Conservation (phyloP, 768 basidiomycete genomes). For the Rhizopogon vinicolor region DNA sequence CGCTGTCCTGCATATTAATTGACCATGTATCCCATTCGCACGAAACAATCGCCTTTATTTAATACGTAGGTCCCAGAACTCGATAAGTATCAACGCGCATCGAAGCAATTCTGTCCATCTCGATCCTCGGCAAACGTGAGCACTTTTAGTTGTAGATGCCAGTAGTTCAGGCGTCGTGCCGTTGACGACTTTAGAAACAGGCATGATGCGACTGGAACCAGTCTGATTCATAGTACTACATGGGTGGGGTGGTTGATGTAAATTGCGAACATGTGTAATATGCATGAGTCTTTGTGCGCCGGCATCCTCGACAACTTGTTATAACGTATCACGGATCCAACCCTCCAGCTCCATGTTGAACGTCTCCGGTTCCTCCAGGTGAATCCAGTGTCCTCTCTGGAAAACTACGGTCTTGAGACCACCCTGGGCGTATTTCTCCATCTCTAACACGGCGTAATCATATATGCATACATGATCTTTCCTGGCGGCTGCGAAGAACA, state of each 20-base stretch:
- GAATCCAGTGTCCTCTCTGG: constrained; percentile 35
- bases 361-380: constrained; percentile 27
- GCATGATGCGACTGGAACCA: too few relatives aligned
- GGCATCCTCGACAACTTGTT: neutral
- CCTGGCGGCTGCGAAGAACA: constrained; percentile 32
- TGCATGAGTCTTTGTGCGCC: neutral
- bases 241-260: neutral
- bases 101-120: too few relatives aligned
- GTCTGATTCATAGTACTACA: too few relatives aligned
- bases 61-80: neutral
- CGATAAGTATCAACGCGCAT: too few relatives aligned
- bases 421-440: constrained; percentile 23
- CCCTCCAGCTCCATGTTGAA: constrained; percentile 30
- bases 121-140: too few relatives aligned
- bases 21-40: neutral
- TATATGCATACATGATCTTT: constrained; percentile 30
- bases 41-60: neutral
- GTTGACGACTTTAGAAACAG: too few relatives aligned
- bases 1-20: neutral
- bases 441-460: constrained; percentile 15
- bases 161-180: neutral
- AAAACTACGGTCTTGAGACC: constrained; percentile 26
- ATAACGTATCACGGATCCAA: constrained; percentile 25
- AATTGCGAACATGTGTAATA: neutral
- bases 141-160: neutral